A percentile compares a stretch with the other conserved stretches of the same genome.
These are phyloP conservation scores for Zizania palustris DNA, from an alignment of 202 grass and related monocot genomes.

Conservation along the genomic window DNA sequence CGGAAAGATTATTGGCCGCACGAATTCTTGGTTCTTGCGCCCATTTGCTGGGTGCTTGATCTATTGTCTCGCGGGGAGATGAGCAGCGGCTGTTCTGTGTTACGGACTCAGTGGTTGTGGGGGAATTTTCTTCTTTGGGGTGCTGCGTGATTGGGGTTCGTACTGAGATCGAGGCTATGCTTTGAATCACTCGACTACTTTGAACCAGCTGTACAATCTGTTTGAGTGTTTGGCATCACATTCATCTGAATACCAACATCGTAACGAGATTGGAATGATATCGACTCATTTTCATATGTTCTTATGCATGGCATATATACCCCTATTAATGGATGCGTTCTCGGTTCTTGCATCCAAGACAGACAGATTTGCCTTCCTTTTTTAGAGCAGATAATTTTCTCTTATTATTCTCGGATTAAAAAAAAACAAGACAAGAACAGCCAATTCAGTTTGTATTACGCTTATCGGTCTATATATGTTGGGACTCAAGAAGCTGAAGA, in stretches of 20 bases:
- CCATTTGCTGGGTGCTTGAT: neutral
- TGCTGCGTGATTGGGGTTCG: no score
- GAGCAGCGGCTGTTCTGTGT: neutral
- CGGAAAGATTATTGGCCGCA: neutral
- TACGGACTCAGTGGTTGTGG: no score
- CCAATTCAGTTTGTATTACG: neutral
- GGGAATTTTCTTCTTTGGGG: no score
- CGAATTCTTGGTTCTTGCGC: neutral
- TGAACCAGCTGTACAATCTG: neutral
- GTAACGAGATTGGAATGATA: conserved; percentile 7
- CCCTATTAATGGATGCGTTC: neutral
- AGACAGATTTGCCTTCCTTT: no score
- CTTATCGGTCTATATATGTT: neutral
- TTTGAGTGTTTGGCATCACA: neutral
- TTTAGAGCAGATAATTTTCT: neutral
- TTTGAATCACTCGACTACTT: neutral
- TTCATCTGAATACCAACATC: neutral
- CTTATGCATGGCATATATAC: neutral
- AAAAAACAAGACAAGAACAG: neutral
- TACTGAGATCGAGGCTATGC: no score
- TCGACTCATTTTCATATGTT: conserved; percentile 10
- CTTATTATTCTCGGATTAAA: neutral
- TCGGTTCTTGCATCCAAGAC: conserved; percentile 13
- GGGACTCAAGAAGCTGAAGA: neutral
- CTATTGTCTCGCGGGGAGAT: neutral